phyloP scores from a whole-genome alignment of 2,329 filamentous ascomycete genomes.

The Didymella arachidicola region DNA sequence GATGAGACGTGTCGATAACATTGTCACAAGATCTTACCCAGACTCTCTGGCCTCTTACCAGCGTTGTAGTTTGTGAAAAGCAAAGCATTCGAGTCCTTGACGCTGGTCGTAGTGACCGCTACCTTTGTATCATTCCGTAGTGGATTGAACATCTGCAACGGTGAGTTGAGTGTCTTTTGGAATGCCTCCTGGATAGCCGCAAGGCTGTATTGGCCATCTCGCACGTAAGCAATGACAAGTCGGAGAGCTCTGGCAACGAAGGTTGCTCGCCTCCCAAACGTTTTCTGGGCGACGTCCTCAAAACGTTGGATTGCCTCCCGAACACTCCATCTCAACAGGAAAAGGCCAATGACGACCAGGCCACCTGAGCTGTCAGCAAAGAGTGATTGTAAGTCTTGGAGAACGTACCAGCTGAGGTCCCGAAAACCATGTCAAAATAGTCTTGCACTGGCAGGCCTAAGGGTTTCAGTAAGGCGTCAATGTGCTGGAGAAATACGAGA shows the following conservation, averaged over 20 bases:
- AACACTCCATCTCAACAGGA: neutral
- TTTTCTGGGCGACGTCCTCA: neutral
- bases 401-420: neutral
- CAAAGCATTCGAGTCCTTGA: slow-evolving; percentile 25
- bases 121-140: slow-evolving; percentile 37
- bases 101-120: slow-evolving; percentile 39
- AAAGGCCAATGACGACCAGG: neutral
- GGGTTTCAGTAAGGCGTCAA: slow-evolving; percentile 12
- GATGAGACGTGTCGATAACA: neutral
- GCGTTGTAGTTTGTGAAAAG: slow-evolving; percentile 45
- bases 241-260: slow-evolving; percentile 20
- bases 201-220: slow-evolving; percentile 36
- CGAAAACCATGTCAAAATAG: neutral
- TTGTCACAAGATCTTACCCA: neutral
- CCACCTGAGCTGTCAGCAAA: neutral
- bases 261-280: neutral
- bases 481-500: slow-evolving; percentile 24
- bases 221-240: slow-evolving; percentile 32
- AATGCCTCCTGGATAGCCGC: slow-evolving; percentile 37
- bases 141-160: slow-evolving; percentile 39
- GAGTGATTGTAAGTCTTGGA: neutral
- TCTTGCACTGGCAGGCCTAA: slow-evolving; percentile 9
- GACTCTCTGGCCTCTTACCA: neutral
- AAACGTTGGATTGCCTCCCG: neutral
- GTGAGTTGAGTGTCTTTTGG: slow-evolving; percentile 18